Percentiles rank a stretch among this genome's conserved stretches.
Evolutionary conservation across 192 early-diverging fungal genomes (phyloP).

Genomic region (Entrophospora sp.): DNA sequence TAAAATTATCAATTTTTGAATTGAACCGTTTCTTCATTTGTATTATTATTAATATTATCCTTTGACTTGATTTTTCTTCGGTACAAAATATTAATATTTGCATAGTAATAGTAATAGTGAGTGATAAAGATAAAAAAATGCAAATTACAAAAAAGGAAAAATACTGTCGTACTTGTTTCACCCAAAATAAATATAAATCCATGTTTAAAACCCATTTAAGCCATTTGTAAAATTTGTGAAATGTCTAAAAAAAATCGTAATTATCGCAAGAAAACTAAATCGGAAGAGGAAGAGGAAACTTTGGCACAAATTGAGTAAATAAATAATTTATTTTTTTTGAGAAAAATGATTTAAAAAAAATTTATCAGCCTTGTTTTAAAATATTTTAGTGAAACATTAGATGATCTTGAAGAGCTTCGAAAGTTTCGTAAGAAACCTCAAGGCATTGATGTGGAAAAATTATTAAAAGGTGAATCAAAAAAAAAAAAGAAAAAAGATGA

Average conservation of each 20-base stretch:
- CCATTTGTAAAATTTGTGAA: too few species aligned
- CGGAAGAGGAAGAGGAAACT: background rate
- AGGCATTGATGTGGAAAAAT: conserved; percentile 49
- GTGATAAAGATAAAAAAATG: too few species aligned
- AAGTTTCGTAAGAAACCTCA: conserved; percentile 43
- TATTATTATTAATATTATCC: too few species aligned
- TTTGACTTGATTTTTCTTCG: too few species aligned
- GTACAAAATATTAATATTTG: too few species aligned
- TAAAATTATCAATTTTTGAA: too few species aligned
- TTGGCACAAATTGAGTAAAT: background rate
- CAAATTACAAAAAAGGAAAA: too few species aligned
- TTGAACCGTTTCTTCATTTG: too few species aligned
- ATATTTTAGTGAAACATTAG: conserved; percentile 31
- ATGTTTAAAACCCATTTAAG: too few species aligned
- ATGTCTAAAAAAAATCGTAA: conserved; percentile 6
- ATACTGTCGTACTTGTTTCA: too few species aligned
- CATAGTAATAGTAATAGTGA: too few species aligned
- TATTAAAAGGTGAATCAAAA: conserved; percentile 44
- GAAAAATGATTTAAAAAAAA: background rate
- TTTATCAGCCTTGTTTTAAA: background rate
- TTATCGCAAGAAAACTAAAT: conserved; percentile 10
- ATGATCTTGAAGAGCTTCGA: conserved; percentile 51
- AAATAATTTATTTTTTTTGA: background rate
- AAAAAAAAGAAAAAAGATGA: conserved; percentile 49
- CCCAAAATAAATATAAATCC: too few species aligned